Percentiles rank a stretch among this genome's conserved stretches.
Evolutionary conservation across 371 early-diverging fungal species (phyloP).

Genomic region (Catenaria anguillulae): DNA sequence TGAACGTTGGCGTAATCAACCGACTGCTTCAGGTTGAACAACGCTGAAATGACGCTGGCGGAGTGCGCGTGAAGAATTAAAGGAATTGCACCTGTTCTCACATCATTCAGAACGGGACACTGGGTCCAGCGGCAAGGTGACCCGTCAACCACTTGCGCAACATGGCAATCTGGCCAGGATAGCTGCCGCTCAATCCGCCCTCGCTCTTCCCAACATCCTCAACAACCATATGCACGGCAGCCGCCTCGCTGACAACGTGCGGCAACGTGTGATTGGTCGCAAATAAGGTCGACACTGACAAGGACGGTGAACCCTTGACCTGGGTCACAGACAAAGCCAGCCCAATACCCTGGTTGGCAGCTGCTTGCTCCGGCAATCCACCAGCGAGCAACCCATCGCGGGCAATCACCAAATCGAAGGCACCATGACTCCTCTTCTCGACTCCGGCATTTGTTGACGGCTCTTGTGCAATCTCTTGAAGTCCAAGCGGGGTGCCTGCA

Average conservation of each 20-base stretch:
- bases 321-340: constrained; percentile 35
- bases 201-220: constrained; percentile 9
- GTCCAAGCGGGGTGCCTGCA: constrained; percentile 34
- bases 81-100: constrained; percentile 41
- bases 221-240: constrained; percentile 11
- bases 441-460: constrained; percentile 34
- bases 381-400: constrained; percentile 43
- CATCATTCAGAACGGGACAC: constrained; percentile 27
- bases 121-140: neutral
- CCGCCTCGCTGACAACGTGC: neutral
- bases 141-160: constrained; percentile 31
- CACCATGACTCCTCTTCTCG: constrained; percentile 5
- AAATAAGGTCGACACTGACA: constrained; percentile 38
- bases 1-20: constrained; percentile 7
- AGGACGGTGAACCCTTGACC: constrained; percentile 18
- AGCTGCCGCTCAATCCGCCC: constrained; percentile 26
- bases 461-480: constrained; percentile 42
- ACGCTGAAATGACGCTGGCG: constrained; percentile 53
- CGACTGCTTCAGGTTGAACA: constrained; percentile 38
- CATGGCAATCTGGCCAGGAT: constrained; percentile 47
- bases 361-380: constrained; percentile 36
- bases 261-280: constrained; percentile 14
- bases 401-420: constrained; percentile 17
- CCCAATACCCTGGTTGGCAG: constrained; percentile 45
- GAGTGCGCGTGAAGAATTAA: constrained; percentile 39